Percentiles rank a stretch among this genome's conserved stretches.
Conservation (phyloP, 345 rosid genomes). For the Corchorus capsularis region DNA sequence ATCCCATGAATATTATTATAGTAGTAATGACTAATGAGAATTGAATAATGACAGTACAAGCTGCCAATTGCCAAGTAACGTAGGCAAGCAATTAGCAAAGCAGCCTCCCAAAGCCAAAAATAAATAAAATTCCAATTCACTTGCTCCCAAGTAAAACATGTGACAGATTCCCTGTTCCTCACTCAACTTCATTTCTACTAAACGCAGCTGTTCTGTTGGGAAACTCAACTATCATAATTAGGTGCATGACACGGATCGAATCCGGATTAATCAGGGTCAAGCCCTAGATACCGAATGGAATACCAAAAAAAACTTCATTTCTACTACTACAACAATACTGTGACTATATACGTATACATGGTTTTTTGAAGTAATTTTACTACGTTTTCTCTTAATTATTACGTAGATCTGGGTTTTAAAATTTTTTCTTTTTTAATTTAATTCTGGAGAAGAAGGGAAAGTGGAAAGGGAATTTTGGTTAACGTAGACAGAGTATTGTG, state of each 20-base stretch:
- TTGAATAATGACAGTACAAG: too few species aligned
- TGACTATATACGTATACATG: too few species aligned
- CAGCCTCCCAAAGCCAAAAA: background rate
- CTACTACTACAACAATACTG: too few species aligned
- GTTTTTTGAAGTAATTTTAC: too few species aligned
- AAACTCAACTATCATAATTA: too few species aligned
- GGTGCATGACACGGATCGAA: too few species aligned
- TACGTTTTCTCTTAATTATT: background rate
- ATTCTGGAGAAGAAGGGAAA: background rate
- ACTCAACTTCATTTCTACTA: background rate
- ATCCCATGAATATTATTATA: background rate
- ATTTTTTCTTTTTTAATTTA: background rate
- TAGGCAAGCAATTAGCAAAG: background rate
- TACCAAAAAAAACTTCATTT: background rate
- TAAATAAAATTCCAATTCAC: slow-evolving; percentile 3
- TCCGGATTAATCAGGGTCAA: too few species aligned
- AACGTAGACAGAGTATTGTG: background rate
- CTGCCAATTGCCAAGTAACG: background rate
- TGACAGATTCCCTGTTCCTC: slow-evolving; percentile 21
- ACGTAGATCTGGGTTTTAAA: background rate
- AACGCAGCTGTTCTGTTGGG: too few species aligned
- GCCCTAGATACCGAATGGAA: too few species aligned
- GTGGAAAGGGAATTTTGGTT: background rate
- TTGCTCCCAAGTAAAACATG: slow-evolving; percentile 17
- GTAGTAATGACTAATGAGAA: too few species aligned